A percentile compares a stretch with the other conserved stretches of the same genome.
phyloP scores from a whole-genome alignment of 345 rosid genomes.

The Hibiscus trionum region DNA sequence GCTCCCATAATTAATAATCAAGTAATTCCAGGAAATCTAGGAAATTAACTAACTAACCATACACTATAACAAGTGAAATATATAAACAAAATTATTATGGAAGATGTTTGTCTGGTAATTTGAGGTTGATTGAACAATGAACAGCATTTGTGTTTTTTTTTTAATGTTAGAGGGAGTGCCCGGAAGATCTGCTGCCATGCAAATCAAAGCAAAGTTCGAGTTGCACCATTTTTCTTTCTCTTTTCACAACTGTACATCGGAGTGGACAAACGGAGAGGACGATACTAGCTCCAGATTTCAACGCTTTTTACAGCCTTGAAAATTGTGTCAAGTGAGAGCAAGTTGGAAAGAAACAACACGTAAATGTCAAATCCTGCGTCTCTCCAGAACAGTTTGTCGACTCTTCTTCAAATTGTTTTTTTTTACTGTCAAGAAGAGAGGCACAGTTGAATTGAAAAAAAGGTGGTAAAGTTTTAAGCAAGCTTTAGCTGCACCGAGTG shows the following conservation, averaged over 20 bases:
- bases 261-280: conserved; percentile 92
- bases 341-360: conserved; percentile 40
- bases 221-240: neutral
- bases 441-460: conserved; percentile 23
- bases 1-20: conserved; percentile 1
- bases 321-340: conserved; percentile 40
- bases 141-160: neutral
- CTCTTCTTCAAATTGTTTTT: neutral
- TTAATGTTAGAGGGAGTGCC: conserved; percentile 19
- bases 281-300: conserved; percentile 74
- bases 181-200: conserved; percentile 44
- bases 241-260: conserved; percentile 26
- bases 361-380: conserved; percentile 65
- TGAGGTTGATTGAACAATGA: neutral
- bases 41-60: neutral
- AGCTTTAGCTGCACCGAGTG: conserved; percentile 24
- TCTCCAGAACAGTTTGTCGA: conserved; percentile 48
- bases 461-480: conserved; percentile 2
- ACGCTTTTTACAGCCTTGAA: conserved; percentile 49
- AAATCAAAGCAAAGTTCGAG: neutral
- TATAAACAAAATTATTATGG: neutral
- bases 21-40: neutral
- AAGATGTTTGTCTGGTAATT: neutral
- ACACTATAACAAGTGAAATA: too few species aligned
- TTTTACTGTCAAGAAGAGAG: neutral